Percentiles rank a stretch among this genome's conserved stretches.
phyloP scores from a whole-genome alignment of 345 rosid species.

The Dimocarpus longan region DNA sequence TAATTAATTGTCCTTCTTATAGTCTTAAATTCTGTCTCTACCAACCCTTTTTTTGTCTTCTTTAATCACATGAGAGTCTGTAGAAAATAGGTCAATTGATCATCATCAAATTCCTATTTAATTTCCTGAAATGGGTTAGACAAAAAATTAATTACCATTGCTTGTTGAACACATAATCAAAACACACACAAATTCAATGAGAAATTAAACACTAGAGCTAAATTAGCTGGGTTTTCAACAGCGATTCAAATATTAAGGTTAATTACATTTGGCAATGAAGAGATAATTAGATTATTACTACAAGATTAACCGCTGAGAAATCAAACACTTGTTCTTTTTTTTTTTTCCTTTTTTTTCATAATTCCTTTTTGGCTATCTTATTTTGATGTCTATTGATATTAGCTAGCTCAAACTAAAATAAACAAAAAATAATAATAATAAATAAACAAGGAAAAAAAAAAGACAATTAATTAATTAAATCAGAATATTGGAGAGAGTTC shows the following conservation, averaged over 20 bases:
- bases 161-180: neutral
- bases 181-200: neutral
- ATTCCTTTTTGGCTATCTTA: neutral
- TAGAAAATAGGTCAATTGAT: neutral
- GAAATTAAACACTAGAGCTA: neutral
- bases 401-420: constrained; percentile 17
- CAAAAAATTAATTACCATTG: neutral
- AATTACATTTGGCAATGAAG: constrained; percentile 31
- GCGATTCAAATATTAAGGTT: constrained; percentile 5
- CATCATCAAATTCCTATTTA: neutral
- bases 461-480: neutral
- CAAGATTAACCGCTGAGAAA: constrained; percentile 4
- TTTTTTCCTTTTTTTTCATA: neutral
- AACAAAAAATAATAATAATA: neutral
- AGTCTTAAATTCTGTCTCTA: neutral
- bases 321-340: constrained; percentile 1
- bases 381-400: neutral
- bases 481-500: constrained; percentile 60
- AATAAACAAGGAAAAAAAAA: neutral
- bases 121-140: neutral
- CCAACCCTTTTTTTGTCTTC: neutral
- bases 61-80: neutral
- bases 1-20: neutral
- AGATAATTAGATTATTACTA: constrained; percentile 23
- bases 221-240: neutral